Evolutionary conservation across 139 green algal species (phyloP).

Genomic region (Klebsormidium nitens): DNA sequence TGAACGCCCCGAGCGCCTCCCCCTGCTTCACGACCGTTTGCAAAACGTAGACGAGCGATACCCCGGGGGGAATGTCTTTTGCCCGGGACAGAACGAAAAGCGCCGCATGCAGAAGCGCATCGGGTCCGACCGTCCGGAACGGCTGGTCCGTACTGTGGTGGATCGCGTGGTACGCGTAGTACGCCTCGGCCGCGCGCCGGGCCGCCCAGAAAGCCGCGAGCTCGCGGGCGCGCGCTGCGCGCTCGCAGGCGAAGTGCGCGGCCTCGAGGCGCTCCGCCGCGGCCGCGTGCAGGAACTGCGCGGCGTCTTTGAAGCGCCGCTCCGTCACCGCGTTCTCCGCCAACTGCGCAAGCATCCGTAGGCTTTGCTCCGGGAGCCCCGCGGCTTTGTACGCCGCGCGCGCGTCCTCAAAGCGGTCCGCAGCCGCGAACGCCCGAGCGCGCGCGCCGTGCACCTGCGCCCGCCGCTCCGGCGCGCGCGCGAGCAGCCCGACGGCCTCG

Average conservation of each 20-base stretch:
- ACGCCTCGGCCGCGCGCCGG: slow-evolving; percentile 63
- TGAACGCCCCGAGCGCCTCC: slow-evolving; percentile 61
- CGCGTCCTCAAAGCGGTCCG: slow-evolving; percentile 52
- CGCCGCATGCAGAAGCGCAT: slow-evolving; percentile 60
- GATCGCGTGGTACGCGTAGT: slow-evolving; percentile 69
- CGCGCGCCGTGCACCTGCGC: slow-evolving; percentile 55
- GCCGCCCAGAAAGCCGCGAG: slow-evolving; percentile 46
- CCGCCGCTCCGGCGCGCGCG: slow-evolving; percentile 45
- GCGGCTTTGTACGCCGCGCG: slow-evolving; percentile 47
- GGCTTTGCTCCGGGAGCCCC: slow-evolving; percentile 23
- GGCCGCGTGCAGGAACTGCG: too few relatives aligned
- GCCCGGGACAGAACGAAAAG: slow-evolving; percentile 54
- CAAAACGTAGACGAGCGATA: slow-evolving; percentile 50
- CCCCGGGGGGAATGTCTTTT: slow-evolving; percentile 30
- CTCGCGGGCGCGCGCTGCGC: background rate
- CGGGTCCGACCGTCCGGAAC: slow-evolving; percentile 44
- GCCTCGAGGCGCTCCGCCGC: too few relatives aligned
- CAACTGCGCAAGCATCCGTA: slow-evolving; percentile 57
- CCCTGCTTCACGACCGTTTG: slow-evolving; percentile 55
- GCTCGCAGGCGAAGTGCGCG: background rate
- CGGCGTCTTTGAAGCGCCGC: slow-evolving; percentile 55
- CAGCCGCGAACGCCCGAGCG: slow-evolving; percentile 54
- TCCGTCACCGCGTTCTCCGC: slow-evolving; percentile 56
- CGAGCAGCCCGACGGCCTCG: slow-evolving; percentile 59
- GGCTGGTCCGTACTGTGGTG: slow-evolving; percentile 47